phyloP scores from a whole-genome alignment of 441 rosid genomes.

The Populus hybrid region DNA sequence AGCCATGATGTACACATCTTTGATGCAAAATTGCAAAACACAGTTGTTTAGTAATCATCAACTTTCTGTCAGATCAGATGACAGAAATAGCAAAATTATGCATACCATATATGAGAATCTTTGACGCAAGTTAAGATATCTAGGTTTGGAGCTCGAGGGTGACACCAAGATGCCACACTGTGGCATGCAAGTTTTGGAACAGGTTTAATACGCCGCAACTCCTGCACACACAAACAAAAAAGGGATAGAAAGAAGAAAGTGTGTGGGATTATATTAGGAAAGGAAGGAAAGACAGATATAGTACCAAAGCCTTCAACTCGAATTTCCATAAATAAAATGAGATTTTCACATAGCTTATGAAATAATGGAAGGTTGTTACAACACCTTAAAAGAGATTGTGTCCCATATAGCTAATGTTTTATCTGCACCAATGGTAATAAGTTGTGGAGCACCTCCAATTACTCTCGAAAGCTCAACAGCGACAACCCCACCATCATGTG shows the following conservation, averaged over 20 bases:
- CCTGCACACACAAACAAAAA: slow-evolving; percentile 37
- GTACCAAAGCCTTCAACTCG: slow-evolving; percentile 5
- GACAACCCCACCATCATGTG: slow-evolving; percentile 97
- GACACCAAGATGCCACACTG: slow-evolving; percentile 99
- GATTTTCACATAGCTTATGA: slow-evolving; percentile 5
- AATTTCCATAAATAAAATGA: slow-evolving; percentile 10
- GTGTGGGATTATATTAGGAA: not conserved
- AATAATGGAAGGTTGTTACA: slow-evolving; percentile 12
- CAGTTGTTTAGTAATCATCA: not conserved
- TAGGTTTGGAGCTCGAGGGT: slow-evolving; percentile 99
- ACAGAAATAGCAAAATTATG: not conserved
- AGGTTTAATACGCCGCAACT: slow-evolving; percentile 93
- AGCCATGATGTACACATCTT: not conserved
- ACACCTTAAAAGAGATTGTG: slow-evolving; percentile 93
- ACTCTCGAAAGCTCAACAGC: slow-evolving; percentile 97
- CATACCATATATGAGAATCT: slow-evolving; percentile 97
- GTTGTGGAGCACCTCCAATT: slow-evolving; percentile 90
- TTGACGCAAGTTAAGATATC: slow-evolving; percentile 93
- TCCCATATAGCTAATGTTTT: slow-evolving; percentile 99
- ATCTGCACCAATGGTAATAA: slow-evolving; percentile 95
- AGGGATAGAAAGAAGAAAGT: slow-evolving; percentile 12
- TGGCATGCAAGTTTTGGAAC: slow-evolving; percentile 93
- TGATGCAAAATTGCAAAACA: not conserved
- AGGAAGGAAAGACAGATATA: slow-evolving; percentile 7
- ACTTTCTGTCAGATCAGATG: not conserved